Evolutionary conservation across 768 basidiomycete species (phyloP).

Genomic region (Asterophora parasitica): DNA sequence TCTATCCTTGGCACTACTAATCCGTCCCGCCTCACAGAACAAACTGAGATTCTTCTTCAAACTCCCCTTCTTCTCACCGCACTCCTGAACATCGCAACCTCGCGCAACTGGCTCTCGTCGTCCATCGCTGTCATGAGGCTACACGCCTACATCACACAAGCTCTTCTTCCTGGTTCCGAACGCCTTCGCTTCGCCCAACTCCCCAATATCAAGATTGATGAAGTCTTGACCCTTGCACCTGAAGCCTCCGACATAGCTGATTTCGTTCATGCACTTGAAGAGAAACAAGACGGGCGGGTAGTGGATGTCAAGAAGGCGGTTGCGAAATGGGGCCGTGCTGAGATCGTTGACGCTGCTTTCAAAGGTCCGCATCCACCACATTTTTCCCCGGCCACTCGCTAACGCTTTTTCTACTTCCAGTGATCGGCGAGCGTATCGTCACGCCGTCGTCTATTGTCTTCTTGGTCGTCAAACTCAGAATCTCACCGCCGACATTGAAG

Average conservation of each 20-base stretch:
- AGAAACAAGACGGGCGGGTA: slow-evolving; percentile 44
- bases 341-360: slow-evolving; percentile 80
- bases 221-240: slow-evolving; percentile 33
- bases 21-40: slow-evolving; percentile 43
- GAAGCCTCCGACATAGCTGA: slow-evolving; percentile 40
- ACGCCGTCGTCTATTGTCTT: slow-evolving; percentile 87
- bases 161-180: slow-evolving; percentile 57
- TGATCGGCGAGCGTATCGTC: slow-evolving; percentile 86
- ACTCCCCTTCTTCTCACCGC: slow-evolving; percentile 73
- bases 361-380: slow-evolving; percentile 51
- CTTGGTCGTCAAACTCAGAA: slow-evolving; percentile 77
- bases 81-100: slow-evolving; percentile 73
- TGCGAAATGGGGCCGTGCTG: slow-evolving; percentile 66
- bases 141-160: slow-evolving; percentile 82
- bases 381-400: not conserved
- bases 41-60: slow-evolving; percentile 64
- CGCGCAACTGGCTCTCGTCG: slow-evolving; percentile 86
- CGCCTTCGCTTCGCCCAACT: slow-evolving; percentile 62
- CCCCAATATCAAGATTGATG: slow-evolving; percentile 60
- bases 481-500: slow-evolving; percentile 48
- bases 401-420: slow-evolving; percentile 30
- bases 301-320: slow-evolving; percentile 60
- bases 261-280: slow-evolving; percentile 45
- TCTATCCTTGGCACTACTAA: not conserved
- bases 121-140: slow-evolving; percentile 77